Conservation (phyloP, 164 flowering plant species). For the Cinnamomum micranthum region DNA sequence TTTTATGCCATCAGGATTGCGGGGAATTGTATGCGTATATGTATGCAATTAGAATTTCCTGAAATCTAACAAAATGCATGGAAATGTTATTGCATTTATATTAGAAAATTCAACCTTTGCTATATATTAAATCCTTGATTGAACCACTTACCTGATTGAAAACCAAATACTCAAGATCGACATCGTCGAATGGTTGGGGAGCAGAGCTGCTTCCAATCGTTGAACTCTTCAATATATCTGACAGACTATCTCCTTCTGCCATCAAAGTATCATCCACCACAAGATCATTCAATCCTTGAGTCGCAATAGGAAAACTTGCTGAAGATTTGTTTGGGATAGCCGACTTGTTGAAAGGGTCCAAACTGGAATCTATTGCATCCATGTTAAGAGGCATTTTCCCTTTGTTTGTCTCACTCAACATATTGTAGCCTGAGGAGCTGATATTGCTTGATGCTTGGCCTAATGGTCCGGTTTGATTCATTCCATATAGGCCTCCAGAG, state of each 20-base stretch:
- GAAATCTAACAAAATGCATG: background rate
- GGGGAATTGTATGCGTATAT: no score
- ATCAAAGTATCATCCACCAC: background rate
- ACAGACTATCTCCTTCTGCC: background rate
- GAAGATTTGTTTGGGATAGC: background rate
- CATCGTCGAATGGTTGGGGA: background rate
- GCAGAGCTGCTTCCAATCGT: background rate
- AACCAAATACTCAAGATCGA: background rate
- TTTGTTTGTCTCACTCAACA: background rate
- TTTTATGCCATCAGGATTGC: no score
- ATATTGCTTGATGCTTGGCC: background rate
- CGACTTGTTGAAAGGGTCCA: background rate
- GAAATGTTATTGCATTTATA: background rate
- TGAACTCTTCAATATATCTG: constrained; percentile 1
- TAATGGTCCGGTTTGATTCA: background rate
- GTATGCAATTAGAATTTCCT: no score
- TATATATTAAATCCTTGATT: background rate
- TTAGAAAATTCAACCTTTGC: background rate
- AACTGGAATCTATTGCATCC: background rate
- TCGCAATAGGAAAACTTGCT: background rate
- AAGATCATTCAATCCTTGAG: background rate
- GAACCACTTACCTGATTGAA: constrained; percentile 6
- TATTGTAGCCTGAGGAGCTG: background rate
- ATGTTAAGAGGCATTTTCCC: background rate
- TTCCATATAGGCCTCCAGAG: background rate